phyloP scores from a whole-genome alignment of 768 basidiomycete genomes.

The Mycena leptocephala region DNA sequence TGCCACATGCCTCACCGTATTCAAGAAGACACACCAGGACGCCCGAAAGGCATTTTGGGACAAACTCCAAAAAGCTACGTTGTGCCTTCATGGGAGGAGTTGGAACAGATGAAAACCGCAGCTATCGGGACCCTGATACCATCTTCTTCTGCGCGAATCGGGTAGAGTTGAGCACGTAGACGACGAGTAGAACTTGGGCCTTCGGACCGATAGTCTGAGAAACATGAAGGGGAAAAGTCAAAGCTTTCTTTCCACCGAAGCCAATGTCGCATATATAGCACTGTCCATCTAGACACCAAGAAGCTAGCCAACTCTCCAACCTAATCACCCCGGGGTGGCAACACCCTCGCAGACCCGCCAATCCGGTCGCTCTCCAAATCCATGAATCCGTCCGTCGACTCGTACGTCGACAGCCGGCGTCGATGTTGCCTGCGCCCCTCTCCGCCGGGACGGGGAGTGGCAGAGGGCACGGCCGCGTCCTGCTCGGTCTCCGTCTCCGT shows the following conservation, averaged over 20 bases:
- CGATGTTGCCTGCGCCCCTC: constrained; percentile 40
- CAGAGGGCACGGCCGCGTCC: constrained; percentile 16
- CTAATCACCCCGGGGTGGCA: background rate
- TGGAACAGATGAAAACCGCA: constrained; percentile 1
- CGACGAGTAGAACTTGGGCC: no score
- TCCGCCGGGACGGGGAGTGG: background rate
- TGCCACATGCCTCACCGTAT: background rate
- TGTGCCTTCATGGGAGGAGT: constrained; percentile 5
- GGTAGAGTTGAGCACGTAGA: no score
- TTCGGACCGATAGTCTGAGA: no score
- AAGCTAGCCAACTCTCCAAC: background rate
- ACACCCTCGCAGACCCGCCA: constrained; percentile 15
- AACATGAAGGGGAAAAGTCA: no score
- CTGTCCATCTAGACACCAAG: no score
- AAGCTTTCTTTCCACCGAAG: no score
- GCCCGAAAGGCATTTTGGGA: constrained; percentile 10
- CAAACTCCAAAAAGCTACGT: constrained; percentile 11
- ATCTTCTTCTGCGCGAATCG: background rate
- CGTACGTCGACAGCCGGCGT: constrained; percentile 65
- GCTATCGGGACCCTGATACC: background rate
- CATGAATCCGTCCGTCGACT: constrained; percentile 62
- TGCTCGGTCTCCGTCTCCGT: constrained; percentile 9
- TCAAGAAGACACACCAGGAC: background rate
- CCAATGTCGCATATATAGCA: background rate
- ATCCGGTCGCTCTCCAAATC: constrained; percentile 37